A percentile compares a stretch with the other conserved stretches of the same genome.
phyloP scores from a whole-genome alignment of 106 monocot genomes.

The Dendrobium nobile region DNA sequence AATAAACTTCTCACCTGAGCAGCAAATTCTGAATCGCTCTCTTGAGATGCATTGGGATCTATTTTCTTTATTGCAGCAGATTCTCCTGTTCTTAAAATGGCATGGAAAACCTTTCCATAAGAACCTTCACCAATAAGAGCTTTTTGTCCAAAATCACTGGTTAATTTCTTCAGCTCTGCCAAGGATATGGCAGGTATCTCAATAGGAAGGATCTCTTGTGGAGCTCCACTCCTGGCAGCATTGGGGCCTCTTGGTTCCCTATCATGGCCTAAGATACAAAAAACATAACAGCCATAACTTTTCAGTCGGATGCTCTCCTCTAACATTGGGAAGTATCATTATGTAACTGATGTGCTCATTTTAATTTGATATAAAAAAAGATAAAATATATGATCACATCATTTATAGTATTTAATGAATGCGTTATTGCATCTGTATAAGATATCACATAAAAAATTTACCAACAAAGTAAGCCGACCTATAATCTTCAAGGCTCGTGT shows the following conservation, averaged over 20 bases:
- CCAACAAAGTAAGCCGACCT: no score
- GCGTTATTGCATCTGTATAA: no score
- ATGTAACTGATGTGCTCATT: no score
- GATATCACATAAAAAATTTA: no score
- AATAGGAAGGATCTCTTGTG: constrained; percentile 56
- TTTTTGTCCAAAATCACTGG: constrained; percentile 56
- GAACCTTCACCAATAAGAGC: constrained; percentile 86
- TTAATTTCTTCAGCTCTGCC: constrained; percentile 57
- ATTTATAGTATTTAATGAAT: no score
- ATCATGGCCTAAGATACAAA: constrained; percentile 32
- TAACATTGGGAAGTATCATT: no score
- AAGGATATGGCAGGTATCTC: constrained; percentile 60
- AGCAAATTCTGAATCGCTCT: constrained; percentile 67
- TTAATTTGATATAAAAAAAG: no score
- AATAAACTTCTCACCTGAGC: constrained; percentile 41
- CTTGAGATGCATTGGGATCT: constrained; percentile 52
- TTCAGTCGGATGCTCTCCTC: no score
- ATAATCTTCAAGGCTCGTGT: no score
- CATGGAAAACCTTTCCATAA: constrained; percentile 66
- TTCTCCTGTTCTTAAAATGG: constrained; percentile 44
- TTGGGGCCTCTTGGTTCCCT: constrained; percentile 43
- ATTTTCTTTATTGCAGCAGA: constrained; percentile 71
- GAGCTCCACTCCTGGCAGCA: constrained; percentile 18
- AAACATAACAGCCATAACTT: not conserved
- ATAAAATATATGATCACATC: no score